Evolutionary conservation across 2,329 filamentous ascomycete genomes (phyloP).

Genomic region (Dactylellina parvicollis): DNA sequence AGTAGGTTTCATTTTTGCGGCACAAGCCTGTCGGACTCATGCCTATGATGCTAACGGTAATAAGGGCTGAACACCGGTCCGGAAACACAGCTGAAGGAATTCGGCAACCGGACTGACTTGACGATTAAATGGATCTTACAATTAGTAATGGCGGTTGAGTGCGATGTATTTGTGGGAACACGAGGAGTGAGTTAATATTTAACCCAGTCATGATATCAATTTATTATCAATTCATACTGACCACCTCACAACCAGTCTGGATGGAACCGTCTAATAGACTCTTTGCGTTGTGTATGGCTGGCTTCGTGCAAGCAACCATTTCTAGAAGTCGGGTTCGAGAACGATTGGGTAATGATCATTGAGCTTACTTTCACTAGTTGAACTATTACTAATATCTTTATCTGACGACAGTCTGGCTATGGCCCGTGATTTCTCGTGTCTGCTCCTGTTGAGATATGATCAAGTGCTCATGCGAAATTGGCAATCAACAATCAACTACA

Average conservation of each 20-base stretch:
- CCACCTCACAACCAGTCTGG: conserved; percentile 47
- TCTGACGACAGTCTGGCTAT: too few relatives aligned
- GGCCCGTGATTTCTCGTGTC: too few relatives aligned
- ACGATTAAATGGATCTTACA: conserved; percentile 57
- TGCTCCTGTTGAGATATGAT: too few relatives aligned
- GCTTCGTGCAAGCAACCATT: conserved; percentile 55
- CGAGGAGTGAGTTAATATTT: conserved; percentile 51
- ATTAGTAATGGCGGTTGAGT: conserved; percentile 57
- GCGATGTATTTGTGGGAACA: conserved; percentile 56
- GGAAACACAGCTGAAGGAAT: conserved; percentile 55
- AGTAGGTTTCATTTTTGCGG: conserved; percentile 34
- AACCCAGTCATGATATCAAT: background rate
- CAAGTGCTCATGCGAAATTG: too few relatives aligned
- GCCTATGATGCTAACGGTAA: background rate
- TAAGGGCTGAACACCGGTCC: conserved; percentile 54
- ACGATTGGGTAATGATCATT: conserved; percentile 56
- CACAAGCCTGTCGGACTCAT: background rate
- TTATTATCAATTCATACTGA: background rate
- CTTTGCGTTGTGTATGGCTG: conserved; percentile 56
- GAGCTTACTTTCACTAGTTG: too few relatives aligned
- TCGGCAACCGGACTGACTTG: conserved; percentile 57
- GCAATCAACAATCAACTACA: too few relatives aligned
- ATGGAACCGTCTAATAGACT: conserved; percentile 57
- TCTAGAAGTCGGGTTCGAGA: conserved; percentile 56
- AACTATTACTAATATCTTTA: too few relatives aligned